Conservation (phyloP, 2,329 filamentous ascomycete genomes). For the Rhynchosporium agropyri region DNA sequence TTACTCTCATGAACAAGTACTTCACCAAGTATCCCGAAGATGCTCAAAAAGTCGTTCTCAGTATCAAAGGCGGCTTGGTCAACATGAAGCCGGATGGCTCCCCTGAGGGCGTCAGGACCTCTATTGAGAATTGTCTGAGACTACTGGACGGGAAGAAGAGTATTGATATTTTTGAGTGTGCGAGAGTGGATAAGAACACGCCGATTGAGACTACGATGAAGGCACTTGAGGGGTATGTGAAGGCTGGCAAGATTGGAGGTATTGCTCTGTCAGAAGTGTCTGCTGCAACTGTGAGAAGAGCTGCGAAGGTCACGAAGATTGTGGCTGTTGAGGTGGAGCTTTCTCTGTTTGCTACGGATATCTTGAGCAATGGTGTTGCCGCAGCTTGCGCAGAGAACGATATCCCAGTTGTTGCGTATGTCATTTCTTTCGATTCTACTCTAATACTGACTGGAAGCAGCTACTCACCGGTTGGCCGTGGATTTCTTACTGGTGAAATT, state of each 20-base stretch:
- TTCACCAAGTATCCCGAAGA: conserved; percentile 66
- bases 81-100: conserved; percentile 52
- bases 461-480: conserved; percentile 71
- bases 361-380: conserved; percentile 46
- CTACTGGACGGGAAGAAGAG: conserved; percentile 52
- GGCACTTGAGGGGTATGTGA: conserved; percentile 44
- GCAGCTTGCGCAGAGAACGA: conserved; percentile 60
- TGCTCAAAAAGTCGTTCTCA: conserved; percentile 61
- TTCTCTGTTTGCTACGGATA: conserved; percentile 45
- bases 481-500: conserved; percentile 58
- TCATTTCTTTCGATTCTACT: conserved; percentile 16
- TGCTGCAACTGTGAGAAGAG: conserved; percentile 47
- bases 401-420: conserved; percentile 66
- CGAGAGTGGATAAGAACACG: conserved; percentile 51
- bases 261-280: conserved; percentile 49
- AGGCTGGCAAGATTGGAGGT: conserved; percentile 49
- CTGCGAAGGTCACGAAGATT: conserved; percentile 46
- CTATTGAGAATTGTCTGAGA: conserved; percentile 59
- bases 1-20: conserved; percentile 62
- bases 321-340: conserved; percentile 53
- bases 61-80: conserved; percentile 59
- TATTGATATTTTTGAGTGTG: conserved; percentile 50
- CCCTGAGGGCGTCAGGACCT: conserved; percentile 56
- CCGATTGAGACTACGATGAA: conserved; percentile 47
- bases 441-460: conserved; percentile 33